A percentile compares a stretch with the other conserved stretches of the same genome.
Conservation (phyloP, 2,329 filamentous ascomycete genomes). For the Hypoxylon sp. region DNA sequence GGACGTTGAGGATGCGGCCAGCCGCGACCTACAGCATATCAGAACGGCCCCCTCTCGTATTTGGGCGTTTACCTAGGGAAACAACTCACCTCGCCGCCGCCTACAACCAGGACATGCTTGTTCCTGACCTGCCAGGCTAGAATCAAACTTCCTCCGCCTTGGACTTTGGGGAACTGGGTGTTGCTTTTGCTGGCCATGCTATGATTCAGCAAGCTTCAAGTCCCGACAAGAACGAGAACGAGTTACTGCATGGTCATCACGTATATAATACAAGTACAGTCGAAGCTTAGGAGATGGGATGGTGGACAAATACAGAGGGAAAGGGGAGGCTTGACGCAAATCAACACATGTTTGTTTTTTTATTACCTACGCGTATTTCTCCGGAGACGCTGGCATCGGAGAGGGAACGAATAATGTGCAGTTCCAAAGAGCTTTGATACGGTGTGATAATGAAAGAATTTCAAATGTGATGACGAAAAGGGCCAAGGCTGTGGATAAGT, state of each 20-base stretch:
- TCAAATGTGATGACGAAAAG: conserved; percentile 36
- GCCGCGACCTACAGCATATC: conserved; percentile 80
- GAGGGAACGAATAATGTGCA: conserved; percentile 32
- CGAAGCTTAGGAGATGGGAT: conserved; percentile 8
- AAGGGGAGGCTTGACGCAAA: conserved; percentile 8
- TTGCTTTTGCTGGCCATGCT: conserved; percentile 38
- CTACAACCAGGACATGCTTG: conserved; percentile 91
- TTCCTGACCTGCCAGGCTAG: conserved; percentile 94
- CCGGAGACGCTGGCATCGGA: conserved; percentile 32
- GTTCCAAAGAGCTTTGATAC: conserved; percentile 35
- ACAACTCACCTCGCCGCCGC: conserved; percentile 87
- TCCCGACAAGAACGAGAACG: not conserved
- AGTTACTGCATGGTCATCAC: conserved; percentile 33
- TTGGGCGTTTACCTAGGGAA: not conserved
- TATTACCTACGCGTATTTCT: conserved; percentile 36
- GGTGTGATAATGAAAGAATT: conserved; percentile 25
- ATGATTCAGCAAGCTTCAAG: conserved; percentile 20
- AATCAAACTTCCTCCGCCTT: conserved; percentile 92
- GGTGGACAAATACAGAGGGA: not conserved
- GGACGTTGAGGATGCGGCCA: conserved; percentile 90
- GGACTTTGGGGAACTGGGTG: conserved; percentile 78
- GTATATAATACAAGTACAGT: conserved; percentile 6
- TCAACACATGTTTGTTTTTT: conserved; percentile 36
- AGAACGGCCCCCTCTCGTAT: not conserved
- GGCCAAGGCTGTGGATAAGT: not conserved